Base-by-base conservation (phyloP, 2,329 filamentous ascomycete genomes). In the Talaromyces marneffei region DNA sequence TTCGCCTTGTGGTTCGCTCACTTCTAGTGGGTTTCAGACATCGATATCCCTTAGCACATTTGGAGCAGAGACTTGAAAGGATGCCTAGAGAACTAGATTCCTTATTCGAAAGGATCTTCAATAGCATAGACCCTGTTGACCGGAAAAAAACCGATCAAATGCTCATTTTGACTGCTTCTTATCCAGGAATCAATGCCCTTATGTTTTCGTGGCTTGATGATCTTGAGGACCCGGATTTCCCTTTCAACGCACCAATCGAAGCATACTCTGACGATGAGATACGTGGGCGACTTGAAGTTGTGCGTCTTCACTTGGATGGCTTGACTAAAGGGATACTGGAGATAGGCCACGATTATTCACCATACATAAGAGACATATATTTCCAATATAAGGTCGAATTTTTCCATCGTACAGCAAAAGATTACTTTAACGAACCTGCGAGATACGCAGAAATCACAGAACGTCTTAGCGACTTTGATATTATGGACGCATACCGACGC, bases 21-120 rank as follows among this genome's bases (percentile, higher is more conserved):
- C 59, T 71, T 2, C 56, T 68, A 16, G 58, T 56, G 8, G 64
- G 64, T 18, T 42, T 68, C n/a, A 48, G 50, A 9, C 53, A 68
- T 46, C 56, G 57, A 9, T 64, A 65, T n/a, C 58, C 33, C 1
- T 18, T 62, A 1, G 39, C 57, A 14, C 46, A 60, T 16, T 62
- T 70, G 4, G 56, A 66, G 55, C 58, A 52, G 50, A 61, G 57
- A 42, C 57, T 70, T 18, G 25, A 63, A 2, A 10, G 14, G 10
- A 48, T 69, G 14, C 68, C 66, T 0, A 59, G 57, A 6, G 63
- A 65, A 20, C 61, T 68, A 2, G 64, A 69, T 55, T 29, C 62
- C 3, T 59, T 68, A 1, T 71, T 68, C 29, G 55, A 65, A 3
- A 57, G 63, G 16, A 65, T 70, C n/a, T 46, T 70, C 9, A 10